Conservation (phyloP, 805 yeast genomes). For the Citeromyces nyonsensis region DNA sequence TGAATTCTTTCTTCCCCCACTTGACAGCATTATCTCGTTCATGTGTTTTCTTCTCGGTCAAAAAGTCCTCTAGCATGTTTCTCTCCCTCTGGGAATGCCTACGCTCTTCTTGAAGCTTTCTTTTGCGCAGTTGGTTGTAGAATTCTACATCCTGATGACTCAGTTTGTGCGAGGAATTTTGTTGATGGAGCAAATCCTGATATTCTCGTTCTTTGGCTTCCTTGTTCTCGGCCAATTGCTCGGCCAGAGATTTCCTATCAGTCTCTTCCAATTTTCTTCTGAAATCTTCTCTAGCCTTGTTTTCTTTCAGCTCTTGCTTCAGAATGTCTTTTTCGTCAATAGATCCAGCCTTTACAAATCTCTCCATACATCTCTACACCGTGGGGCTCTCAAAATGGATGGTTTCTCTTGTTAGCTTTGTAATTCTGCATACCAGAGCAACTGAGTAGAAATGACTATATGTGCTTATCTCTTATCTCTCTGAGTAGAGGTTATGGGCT, state of each 20-base stretch:
- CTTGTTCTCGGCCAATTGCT: slow-evolving; percentile 4
- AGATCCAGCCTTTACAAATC: slow-evolving; percentile 4
- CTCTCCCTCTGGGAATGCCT: neutral
- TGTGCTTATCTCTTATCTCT: too few species aligned
- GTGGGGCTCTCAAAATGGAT: too few species aligned
- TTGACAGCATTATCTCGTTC: neutral
- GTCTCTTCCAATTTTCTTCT: slow-evolving; percentile 1
- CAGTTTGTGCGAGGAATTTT: slow-evolving; percentile 4
- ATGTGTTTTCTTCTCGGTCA: neutral
- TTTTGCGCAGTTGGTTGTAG: slow-evolving; percentile 1
- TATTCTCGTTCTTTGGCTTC: slow-evolving; percentile 2
- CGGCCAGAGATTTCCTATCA: slow-evolving; percentile 3
- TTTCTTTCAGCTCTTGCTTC: slow-evolving; percentile 2
- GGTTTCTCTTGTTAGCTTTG: too few species aligned
- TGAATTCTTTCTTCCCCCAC: neutral
- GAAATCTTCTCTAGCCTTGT: slow-evolving; percentile 2
- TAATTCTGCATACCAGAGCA: too few species aligned
- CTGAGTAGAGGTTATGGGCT: too few species aligned
- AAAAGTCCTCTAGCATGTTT: slow-evolving; percentile 1
- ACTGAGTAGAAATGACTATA: too few species aligned
- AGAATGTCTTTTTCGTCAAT: slow-evolving; percentile 2
- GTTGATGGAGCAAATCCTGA: slow-evolving; percentile 2
- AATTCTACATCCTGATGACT: slow-evolving; percentile 2
- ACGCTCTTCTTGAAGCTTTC: neutral
- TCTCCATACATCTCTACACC: neutral